phyloP scores from a whole-genome alignment of 2,329 filamentous ascomycete genomes.

The Blastomyces gilchristii region DNA sequence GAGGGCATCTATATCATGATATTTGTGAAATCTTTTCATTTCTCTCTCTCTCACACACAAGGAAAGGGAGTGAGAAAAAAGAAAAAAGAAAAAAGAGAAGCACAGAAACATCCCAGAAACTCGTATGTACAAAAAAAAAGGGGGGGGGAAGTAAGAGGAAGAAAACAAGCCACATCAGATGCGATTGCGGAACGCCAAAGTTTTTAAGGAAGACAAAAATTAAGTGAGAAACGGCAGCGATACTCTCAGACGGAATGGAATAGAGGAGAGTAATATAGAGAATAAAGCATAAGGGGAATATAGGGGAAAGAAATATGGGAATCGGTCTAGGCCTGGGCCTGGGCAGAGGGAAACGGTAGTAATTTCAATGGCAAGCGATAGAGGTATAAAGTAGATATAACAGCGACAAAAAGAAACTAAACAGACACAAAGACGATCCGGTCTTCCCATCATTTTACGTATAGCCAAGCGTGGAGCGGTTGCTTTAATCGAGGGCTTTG shows the following conservation, averaged over 20 bases:
- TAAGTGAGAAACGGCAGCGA: constrained; percentile 1
- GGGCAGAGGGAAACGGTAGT: background rate
- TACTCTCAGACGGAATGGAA: background rate
- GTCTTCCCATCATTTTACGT: background rate
- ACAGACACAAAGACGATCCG: background rate
- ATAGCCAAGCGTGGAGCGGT: background rate
- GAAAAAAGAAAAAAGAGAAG: background rate
- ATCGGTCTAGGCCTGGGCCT: too few relatives aligned
- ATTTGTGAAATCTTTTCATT: too few relatives aligned
- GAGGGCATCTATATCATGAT: too few relatives aligned
- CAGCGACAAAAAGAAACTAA: background rate
- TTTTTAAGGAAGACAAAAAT: background rate
- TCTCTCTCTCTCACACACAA: too few relatives aligned
- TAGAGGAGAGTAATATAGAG: background rate
- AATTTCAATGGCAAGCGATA: background rate
- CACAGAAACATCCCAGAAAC: background rate
- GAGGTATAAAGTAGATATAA: background rate
- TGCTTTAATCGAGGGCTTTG: background rate
- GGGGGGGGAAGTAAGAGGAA: background rate
- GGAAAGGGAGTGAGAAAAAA: too few relatives aligned
- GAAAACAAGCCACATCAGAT: background rate
- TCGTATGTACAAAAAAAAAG: background rate
- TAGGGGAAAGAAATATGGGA: background rate
- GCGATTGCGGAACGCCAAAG: background rate
- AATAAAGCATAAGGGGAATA: background rate